Conservation (phyloP, 768 basidiomycete genomes). For the Leccinum broughii region DNA sequence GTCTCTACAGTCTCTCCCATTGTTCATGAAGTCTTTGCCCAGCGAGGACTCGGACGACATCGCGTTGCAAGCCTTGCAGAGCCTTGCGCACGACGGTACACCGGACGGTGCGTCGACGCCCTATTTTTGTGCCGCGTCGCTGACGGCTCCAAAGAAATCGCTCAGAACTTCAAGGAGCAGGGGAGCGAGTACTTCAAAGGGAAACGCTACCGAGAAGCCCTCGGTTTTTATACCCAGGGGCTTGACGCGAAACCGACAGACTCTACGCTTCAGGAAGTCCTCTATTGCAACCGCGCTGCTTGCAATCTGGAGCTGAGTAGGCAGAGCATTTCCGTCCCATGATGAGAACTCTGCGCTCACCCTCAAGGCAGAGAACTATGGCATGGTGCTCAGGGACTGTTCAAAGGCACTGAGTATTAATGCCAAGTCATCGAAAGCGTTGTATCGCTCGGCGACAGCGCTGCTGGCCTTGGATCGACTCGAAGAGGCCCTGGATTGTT, state of each 20-base stretch:
- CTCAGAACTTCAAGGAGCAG: constrained; percentile 91
- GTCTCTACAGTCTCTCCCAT: constrained; percentile 65
- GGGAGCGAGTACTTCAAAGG: constrained; percentile 94
- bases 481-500: constrained; percentile 84
- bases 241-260: constrained; percentile 82
- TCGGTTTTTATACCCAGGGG: constrained; percentile 88
- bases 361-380: constrained; percentile 71
- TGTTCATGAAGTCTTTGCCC: constrained; percentile 93
- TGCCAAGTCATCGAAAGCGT: constrained; percentile 72
- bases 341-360: not conserved
- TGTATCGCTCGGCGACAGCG: constrained; percentile 81
- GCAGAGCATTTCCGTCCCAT: constrained; percentile 25
- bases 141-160: constrained; percentile 60
- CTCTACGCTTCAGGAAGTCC: constrained; percentile 52
- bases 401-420: constrained; percentile 69
- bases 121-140: not conserved
- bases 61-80: constrained; percentile 80
- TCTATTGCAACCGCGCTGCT: constrained; percentile 89
- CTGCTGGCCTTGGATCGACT: constrained; percentile 70
- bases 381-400: constrained; percentile 83
- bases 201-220: constrained; percentile 83
- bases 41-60: constrained; percentile 59
- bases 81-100: constrained; percentile 84
- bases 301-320: constrained; percentile 87
- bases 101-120: constrained; percentile 75